phyloP scores from a whole-genome alignment of 768 basidiomycete species.

The Phlegmacium glaucopus region DNA sequence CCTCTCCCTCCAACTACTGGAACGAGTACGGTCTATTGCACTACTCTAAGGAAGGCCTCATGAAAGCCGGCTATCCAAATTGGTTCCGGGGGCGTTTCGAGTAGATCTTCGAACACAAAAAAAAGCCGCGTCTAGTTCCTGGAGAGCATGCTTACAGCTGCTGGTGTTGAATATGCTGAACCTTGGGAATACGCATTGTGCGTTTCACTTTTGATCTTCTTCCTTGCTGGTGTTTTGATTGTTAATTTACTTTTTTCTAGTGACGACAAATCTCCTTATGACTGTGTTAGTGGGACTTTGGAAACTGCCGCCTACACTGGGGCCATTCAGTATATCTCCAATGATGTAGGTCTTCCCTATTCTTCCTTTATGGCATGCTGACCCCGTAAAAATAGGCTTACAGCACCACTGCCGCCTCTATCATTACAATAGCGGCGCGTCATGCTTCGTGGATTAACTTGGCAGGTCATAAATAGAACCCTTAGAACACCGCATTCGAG shows the following conservation, averaged over 20 bases:
- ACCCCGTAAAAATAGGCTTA: conserved; percentile 24
- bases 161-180: conserved; percentile 34
- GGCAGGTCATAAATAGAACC: conserved; percentile 40
- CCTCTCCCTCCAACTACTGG: conserved; percentile 46
- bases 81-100: conserved; percentile 48
- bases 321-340: conserved; percentile 41
- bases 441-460: conserved; percentile 63
- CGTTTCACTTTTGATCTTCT: conserved; percentile 14
- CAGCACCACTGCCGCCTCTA: conserved; percentile 53
- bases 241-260: conserved; percentile 1
- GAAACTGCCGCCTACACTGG: conserved; percentile 67
- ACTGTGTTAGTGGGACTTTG: conserved; percentile 50
- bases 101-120: conserved; percentile 54
- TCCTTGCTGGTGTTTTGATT: neutral
- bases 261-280: conserved; percentile 41
- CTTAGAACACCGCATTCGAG: conserved; percentile 62
- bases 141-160: conserved; percentile 39
- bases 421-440: conserved; percentile 57
- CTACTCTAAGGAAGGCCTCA: conserved; percentile 44
- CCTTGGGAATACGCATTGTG: conserved; percentile 65
- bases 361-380: neutral
- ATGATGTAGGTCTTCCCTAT: conserved; percentile 28
- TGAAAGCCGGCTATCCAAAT: conserved; percentile 40
- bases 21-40: conserved; percentile 37
- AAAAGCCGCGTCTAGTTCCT: conserved; percentile 36